Percentiles rank a stretch among this genome's conserved stretches.
These are phyloP conservation scores for Boechera stricta DNA, from an alignment of 345 rosid species.

Conservation along the genomic window DNA sequence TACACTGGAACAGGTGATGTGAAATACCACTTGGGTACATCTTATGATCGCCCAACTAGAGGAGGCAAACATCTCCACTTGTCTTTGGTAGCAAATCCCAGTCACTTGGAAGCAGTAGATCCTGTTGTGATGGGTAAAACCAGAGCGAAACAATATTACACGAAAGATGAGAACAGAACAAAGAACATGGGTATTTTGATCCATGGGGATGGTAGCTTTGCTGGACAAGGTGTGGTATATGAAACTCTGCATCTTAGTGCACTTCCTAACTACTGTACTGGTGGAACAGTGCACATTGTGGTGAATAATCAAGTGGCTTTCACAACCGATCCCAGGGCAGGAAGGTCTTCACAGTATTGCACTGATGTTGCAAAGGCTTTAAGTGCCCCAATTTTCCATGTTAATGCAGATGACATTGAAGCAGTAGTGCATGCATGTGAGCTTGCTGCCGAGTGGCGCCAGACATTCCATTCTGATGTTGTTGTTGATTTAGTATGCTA, in stretches of 20 bases:
- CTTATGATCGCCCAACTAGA: slow-evolving; percentile 87
- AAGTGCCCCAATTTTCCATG: slow-evolving; percentile 82
- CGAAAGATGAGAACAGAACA: slow-evolving; percentile 65
- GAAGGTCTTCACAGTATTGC: slow-evolving; percentile 86
- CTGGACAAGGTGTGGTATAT: slow-evolving; percentile 89
- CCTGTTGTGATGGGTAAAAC: slow-evolving; percentile 87
- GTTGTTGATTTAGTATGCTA: slow-evolving; percentile 83
- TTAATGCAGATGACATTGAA: slow-evolving; percentile 78
- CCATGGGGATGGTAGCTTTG: slow-evolving; percentile 93
- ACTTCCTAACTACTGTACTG: slow-evolving; percentile 77
- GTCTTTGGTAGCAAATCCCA: slow-evolving; percentile 87
- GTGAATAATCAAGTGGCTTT: slow-evolving; percentile 93
- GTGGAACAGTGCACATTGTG: slow-evolving; percentile 85
- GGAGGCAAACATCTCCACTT: slow-evolving; percentile 87
- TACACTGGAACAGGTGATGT: slow-evolving; percentile 91
- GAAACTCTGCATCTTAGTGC: slow-evolving; percentile 91
- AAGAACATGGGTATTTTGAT: slow-evolving; percentile 79
- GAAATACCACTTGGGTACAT: slow-evolving; percentile 84
- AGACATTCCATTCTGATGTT: slow-evolving; percentile 82
- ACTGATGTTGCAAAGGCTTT: slow-evolving; percentile 91
- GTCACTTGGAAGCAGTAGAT: slow-evolving; percentile 90
- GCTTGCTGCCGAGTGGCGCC: slow-evolving; percentile 93
- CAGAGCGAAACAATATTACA: slow-evolving; percentile 81
- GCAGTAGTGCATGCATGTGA: slow-evolving; percentile 80
- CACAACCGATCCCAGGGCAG: slow-evolving; percentile 78